Conservation (phyloP, 2,329 filamentous ascomycete genomes). For the Zalaria sp. region DNA sequence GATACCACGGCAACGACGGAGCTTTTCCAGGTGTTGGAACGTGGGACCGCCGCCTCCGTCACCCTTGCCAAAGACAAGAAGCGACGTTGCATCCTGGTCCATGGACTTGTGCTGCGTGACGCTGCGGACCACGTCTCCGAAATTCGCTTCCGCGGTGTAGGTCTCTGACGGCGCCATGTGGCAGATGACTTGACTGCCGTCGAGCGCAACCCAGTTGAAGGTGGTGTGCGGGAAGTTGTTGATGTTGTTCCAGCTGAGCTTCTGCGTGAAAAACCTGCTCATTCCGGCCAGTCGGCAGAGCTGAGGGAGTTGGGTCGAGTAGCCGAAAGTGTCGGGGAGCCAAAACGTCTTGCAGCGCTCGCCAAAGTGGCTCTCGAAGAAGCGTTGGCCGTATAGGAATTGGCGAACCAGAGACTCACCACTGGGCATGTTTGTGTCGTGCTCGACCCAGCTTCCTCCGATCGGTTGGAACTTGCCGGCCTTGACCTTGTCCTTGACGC, state of each 20-base stretch:
- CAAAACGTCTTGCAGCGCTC: conserved; percentile 84
- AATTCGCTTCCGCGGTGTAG: conserved; percentile 87
- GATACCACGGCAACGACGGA: conserved; percentile 80
- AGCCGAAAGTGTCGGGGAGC: conserved; percentile 96
- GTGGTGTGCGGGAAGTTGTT: conserved; percentile 98
- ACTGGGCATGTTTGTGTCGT: conserved; percentile 94
- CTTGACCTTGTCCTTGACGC: conserved; percentile 82
- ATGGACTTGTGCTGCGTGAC: conserved; percentile 88
- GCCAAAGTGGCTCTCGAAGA: conserved; percentile 88
- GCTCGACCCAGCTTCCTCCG: conserved; percentile 96
- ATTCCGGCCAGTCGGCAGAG: conserved; percentile 89
- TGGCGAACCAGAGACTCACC: conserved; percentile 89
- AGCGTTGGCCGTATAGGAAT: conserved; percentile 89
- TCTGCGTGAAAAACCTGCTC: conserved; percentile 94
- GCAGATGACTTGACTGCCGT: conserved; percentile 91
- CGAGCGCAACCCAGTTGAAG: conserved; percentile 94
- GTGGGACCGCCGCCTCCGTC: conserved; percentile 93
- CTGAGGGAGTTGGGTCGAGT: conserved; percentile 88
- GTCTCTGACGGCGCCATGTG: conserved; percentile 96
- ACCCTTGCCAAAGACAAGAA: conserved; percentile 91
- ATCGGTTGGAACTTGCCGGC: conserved; percentile 88
- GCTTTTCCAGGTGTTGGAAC: conserved; percentile 86
- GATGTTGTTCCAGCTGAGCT: conserved; percentile 99
- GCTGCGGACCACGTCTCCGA: conserved; percentile 84
- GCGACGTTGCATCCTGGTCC: conserved; percentile 78